Percentiles rank a stretch among this genome's conserved stretches.
Conservation (phyloP, 352 stramenopile species). For the Phytophthora sp. region DNA sequence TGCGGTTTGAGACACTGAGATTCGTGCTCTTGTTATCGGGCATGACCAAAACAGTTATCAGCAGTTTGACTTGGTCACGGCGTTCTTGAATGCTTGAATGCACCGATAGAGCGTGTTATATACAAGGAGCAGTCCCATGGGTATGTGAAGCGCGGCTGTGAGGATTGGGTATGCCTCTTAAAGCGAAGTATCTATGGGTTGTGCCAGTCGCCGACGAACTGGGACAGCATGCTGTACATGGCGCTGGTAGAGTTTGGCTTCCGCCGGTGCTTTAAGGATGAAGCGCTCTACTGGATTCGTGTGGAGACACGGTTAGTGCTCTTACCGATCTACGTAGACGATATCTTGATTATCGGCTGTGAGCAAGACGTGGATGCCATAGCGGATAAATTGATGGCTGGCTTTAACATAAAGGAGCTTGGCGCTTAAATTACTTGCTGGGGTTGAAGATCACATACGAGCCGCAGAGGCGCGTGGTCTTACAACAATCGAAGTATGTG, state of each 20-base stretch:
- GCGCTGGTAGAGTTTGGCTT: constrained; percentile 9
- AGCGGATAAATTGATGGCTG: not conserved
- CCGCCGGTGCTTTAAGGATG: not conserved
- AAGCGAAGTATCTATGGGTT: constrained; percentile 9
- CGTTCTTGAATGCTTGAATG: constrained; percentile 22
- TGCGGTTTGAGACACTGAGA: constrained; percentile 4
- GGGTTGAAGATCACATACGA: constrained; percentile 1
- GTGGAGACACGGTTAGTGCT: not conserved
- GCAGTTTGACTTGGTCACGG: constrained; percentile 21
- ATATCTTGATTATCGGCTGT: constrained; percentile 13
- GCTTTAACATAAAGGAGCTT: constrained; percentile 14
- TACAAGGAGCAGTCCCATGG: constrained; percentile 13
- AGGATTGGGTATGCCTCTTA: constrained; percentile 12
- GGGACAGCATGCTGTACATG: constrained; percentile 17
- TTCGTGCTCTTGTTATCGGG: not conserved
- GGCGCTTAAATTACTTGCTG: constrained; percentile 11
- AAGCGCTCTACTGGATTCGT: constrained; percentile 11
- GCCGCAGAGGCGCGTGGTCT: not conserved
- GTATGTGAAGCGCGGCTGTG: constrained; percentile 8
- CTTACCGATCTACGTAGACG: constrained; percentile 15
- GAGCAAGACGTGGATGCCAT: constrained; percentile 4
- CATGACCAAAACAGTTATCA: not conserved
- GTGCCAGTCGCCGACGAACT: not conserved
- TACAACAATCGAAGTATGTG: not conserved
- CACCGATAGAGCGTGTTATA: not conserved